Percentiles rank a stretch among this genome's conserved stretches.
Evolutionary conservation across 768 basidiomycete species (phyloP).

Genomic region (Stropharia rugosoannulata): DNA sequence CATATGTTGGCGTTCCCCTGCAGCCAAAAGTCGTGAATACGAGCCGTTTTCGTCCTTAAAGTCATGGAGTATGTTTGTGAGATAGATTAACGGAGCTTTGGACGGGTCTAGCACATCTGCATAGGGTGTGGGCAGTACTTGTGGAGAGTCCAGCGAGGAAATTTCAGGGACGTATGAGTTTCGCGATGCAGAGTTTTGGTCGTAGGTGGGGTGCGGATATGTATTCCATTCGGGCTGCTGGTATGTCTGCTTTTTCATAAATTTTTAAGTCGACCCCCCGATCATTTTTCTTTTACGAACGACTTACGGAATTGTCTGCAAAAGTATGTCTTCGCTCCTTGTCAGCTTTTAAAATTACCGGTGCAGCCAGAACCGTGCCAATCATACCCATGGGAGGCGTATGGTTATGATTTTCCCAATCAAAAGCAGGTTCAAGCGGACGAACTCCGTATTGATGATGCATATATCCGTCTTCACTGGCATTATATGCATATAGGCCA

Average conservation of each 20-base stretch:
- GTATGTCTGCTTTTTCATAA: too few species aligned
- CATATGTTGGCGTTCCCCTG: conserved; percentile 23
- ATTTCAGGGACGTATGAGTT: too few species aligned
- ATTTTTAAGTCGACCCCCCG: too few species aligned
- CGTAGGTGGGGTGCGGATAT: too few species aligned
- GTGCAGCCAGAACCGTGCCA: neutral
- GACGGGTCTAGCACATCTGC: conserved; percentile 21
- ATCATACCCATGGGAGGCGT: neutral
- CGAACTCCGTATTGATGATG: neutral
- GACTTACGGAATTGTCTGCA: too few species aligned
- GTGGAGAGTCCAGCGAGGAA: too few species aligned
- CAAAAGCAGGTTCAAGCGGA: conserved; percentile 12
- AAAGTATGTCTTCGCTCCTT: too few species aligned
- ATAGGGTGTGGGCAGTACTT: neutral
- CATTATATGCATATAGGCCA: neutral
- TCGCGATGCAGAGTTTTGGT: too few species aligned
- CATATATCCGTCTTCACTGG: neutral
- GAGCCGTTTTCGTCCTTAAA: conserved; percentile 22
- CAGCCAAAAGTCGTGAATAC: conserved; percentile 14
- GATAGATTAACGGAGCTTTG: conserved; percentile 32
- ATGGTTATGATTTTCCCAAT: conserved; percentile 10
- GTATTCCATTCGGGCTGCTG: too few species aligned
- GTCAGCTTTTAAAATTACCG: neutral
- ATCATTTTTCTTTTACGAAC: too few species aligned
- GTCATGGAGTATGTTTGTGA: conserved; percentile 28